Evolutionary conservation across 768 basidiomycete genomes (phyloP).

Genomic region (Leccinum imitatum): DNA sequence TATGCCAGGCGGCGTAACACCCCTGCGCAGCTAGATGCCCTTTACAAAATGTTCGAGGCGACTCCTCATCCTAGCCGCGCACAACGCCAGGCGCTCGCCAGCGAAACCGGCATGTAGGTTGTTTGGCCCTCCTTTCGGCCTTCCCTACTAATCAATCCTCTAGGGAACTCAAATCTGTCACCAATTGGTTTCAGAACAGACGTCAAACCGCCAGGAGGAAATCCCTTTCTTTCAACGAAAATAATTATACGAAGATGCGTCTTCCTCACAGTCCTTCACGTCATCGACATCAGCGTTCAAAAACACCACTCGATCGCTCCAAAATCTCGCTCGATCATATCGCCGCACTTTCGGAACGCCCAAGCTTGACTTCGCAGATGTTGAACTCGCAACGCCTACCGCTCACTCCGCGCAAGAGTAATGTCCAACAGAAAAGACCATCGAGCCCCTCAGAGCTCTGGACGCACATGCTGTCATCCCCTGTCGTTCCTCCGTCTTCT

Average conservation of each 20-base stretch:
- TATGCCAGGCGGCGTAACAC: slow-evolving; percentile 33
- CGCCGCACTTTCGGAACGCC: slow-evolving; percentile 32
- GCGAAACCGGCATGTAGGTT: slow-evolving; percentile 39
- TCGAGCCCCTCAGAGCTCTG: slow-evolving; percentile 27
- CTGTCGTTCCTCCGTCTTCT: slow-evolving; percentile 17
- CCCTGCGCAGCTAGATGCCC: slow-evolving; percentile 34
- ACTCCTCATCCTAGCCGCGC: slow-evolving; percentile 42
- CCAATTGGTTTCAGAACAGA: slow-evolving; percentile 84
- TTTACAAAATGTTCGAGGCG: slow-evolving; percentile 35
- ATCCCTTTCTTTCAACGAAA: slow-evolving; percentile 24
- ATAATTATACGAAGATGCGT: slow-evolving; percentile 13
- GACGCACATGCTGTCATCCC: slow-evolving; percentile 33
- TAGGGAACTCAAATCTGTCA: slow-evolving; percentile 68
- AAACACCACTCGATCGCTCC: slow-evolving; percentile 23
- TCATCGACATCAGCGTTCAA: slow-evolving; percentile 9
- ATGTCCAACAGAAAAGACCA: slow-evolving; percentile 2
- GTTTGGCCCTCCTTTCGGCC: not conserved
- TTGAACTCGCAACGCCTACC: slow-evolving; percentile 11
- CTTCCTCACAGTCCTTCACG: slow-evolving; percentile 6
- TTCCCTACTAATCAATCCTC: slow-evolving; percentile 11
- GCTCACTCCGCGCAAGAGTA: slow-evolving; percentile 30
- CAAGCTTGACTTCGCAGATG: slow-evolving; percentile 14
- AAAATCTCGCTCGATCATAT: slow-evolving; percentile 33
- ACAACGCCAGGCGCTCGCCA: slow-evolving; percentile 41
- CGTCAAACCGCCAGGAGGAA: slow-evolving; percentile 49